phyloP scores from a whole-genome alignment of 108 stramenopile species.

The Skeletonema costatum region DNA sequence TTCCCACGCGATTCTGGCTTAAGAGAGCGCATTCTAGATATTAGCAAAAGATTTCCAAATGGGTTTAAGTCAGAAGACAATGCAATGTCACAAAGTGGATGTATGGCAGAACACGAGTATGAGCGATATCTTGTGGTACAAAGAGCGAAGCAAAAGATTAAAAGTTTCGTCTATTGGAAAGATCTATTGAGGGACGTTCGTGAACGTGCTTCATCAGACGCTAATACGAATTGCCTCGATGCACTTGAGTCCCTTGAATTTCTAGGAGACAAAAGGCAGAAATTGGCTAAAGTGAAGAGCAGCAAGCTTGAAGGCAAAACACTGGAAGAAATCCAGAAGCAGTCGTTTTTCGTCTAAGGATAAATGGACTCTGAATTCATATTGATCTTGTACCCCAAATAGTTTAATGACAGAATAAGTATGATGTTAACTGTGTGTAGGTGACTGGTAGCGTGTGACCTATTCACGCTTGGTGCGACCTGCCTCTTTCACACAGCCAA shows the following conservation, averaged over 20 bases:
- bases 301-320: neutral
- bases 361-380: no score
- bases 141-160: slow-evolving; percentile 10
- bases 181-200: neutral
- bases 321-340: neutral
- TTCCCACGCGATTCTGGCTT: slow-evolving; percentile 59
- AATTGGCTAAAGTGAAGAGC: neutral
- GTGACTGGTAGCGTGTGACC: no score
- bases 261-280: neutral
- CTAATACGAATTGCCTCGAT: neutral
- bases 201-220: neutral
- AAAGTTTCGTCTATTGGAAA: slow-evolving; percentile 9
- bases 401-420: no score
- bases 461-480: no score
- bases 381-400: no score
- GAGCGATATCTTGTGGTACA: slow-evolving; percentile 24
- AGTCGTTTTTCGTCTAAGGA: neutral
- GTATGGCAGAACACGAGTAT: slow-evolving; percentile 27
- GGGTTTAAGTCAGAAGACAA: slow-evolving; percentile 38
- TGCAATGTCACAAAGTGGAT: neutral
- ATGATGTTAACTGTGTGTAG: no score
- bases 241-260: neutral
- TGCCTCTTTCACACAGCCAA: no score
- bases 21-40: slow-evolving; percentile 60
- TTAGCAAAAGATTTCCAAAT: slow-evolving; percentile 47